Evolutionary conservation across 1,139 yeast genomes (phyloP), one percentile per base, ranked within the genome.

Genomic region (Blastobotrys petasosporus): DNA sequence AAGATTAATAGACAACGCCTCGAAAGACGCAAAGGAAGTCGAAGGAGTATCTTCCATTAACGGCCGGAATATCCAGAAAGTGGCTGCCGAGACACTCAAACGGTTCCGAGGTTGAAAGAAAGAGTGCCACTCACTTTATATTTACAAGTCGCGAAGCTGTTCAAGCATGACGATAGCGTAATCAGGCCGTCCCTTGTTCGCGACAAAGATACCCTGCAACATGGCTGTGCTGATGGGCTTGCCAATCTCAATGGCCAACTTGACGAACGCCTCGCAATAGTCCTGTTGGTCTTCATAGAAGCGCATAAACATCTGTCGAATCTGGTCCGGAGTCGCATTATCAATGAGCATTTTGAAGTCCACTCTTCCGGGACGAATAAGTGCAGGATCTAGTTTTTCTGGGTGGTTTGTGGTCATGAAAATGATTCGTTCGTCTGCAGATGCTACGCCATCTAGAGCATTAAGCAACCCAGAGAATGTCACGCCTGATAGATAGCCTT

Each of bases 391-490:
- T 37, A 92, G 71, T 52, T 79, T 79, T 55, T 92, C 97, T 0
- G 97, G 97, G 60, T 92, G 98, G 65, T 92, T 92, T 17, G 98
- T 90, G 12, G 99, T 92, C 98, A 92, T 92, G 65, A 92, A 92
- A 0, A 97, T 92, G 36, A 92, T 75, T 42, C 96, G 84, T 61
- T 92, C 98, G 60, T 92, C 98, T 1, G 97, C 95, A 39, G 96
- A 85, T 1, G 97, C 95, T n/a, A 92, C 98, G 42, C 98, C 99
- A 63, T 92, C 99, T 41, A 92, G 72, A 0, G 98, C 96, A 63
- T 92, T 92, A 51, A 92, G 70, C 44, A 92, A 72, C 0, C 98
- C 99, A 41, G 95, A 85, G 61, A 92, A 94, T 1, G 99, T 92
- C 17, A 94, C 97, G 12, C 96, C 95, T 0, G 94, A 80, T 30